These are phyloP conservation scores for Stagonosporopsis rhizophila DNA, from an alignment of 2,329 filamentous ascomycete genomes.

Conservation along the genomic window DNA sequence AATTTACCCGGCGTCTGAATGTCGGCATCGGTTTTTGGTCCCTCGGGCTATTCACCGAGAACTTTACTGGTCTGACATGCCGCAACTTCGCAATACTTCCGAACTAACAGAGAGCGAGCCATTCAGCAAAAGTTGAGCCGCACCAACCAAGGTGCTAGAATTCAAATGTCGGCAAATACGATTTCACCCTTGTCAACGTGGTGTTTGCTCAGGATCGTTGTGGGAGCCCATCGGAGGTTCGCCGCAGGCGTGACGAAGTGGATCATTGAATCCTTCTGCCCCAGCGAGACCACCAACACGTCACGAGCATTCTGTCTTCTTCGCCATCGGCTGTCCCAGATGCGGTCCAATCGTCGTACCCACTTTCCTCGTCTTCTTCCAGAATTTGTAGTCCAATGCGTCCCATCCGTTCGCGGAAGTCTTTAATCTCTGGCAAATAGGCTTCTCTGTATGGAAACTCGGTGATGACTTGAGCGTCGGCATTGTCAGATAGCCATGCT, in stretches of 20 bases:
- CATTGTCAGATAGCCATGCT: conserved; percentile 66
- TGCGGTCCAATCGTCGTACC: conserved; percentile 76
- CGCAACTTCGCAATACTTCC: conserved; percentile 9
- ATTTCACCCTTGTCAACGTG: conserved; percentile 4
- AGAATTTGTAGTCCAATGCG: conserved; percentile 60
- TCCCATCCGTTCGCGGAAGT: conserved; percentile 69
- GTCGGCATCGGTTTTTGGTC: conserved; percentile 16
- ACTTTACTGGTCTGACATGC: conserved; percentile 6
- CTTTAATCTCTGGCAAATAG: conserved; percentile 68
- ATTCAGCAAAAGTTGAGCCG: background rate
- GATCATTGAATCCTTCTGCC: conserved; percentile 39
- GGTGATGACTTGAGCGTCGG: conserved; percentile 71
- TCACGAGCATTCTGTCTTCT: conserved; percentile 56
- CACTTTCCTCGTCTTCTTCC: conserved; percentile 68
- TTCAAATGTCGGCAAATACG: conserved; percentile 10
- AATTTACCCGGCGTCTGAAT: conserved; percentile 45
- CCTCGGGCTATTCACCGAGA: conserved; percentile 15
- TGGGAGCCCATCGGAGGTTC: conserved; percentile 11
- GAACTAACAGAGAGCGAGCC: conserved; percentile 1
- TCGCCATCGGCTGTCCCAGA: conserved; percentile 56
- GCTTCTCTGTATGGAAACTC: conserved; percentile 82
- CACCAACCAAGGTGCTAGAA: conserved; percentile 5
- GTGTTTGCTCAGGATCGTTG: background rate
- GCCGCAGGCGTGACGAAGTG: conserved; percentile 21
- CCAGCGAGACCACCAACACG: conserved; percentile 75